phyloP scores from a whole-genome alignment of 352 stramenopile species.

The Globisporangium takayamanum region DNA sequence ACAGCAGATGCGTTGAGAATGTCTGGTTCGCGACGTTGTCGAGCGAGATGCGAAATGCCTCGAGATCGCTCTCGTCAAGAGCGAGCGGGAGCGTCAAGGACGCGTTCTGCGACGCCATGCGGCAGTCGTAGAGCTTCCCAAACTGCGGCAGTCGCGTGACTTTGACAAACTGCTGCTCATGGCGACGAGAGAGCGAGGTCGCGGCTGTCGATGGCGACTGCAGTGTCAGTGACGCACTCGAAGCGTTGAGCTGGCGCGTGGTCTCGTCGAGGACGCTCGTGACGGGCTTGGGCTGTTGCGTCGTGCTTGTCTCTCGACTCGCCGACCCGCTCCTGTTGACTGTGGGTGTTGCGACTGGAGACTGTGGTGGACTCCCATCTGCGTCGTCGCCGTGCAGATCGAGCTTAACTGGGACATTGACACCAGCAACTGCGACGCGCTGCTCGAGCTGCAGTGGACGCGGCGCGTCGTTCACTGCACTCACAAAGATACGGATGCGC shows the following conservation, averaged over 20 bases:
- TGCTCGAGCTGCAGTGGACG: slow-evolving; percentile 12
- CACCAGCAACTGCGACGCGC: slow-evolving; percentile 17
- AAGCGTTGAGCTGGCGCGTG: background rate
- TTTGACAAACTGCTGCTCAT: slow-evolving; percentile 21
- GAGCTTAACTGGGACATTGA: slow-evolving; percentile 19
- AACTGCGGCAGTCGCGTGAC: slow-evolving; percentile 40
- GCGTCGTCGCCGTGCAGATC: slow-evolving; percentile 33
- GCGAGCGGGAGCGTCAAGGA: slow-evolving; percentile 4
- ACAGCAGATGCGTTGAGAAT: slow-evolving; percentile 47
- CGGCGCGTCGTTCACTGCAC: slow-evolving; percentile 41
- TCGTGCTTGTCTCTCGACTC: background rate
- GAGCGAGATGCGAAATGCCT: slow-evolving; percentile 23
- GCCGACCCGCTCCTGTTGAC: background rate
- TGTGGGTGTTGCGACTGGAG: too few species aligned
- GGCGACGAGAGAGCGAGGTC: too few species aligned
- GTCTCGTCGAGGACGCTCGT: slow-evolving; percentile 1
- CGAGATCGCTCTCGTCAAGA: slow-evolving; percentile 13
- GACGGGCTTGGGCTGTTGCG: background rate
- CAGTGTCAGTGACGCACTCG: too few species aligned
- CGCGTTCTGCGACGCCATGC: slow-evolving; percentile 16
- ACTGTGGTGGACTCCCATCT: slow-evolving; percentile 19
- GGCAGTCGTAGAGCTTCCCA: slow-evolving; percentile 54
- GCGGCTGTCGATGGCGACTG: too few species aligned
- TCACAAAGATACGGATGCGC: slow-evolving; percentile 49
- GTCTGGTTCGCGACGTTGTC: slow-evolving; percentile 14